Evolutionary conservation across 768 basidiomycete species (phyloP), one percentile per base, ranked within the genome.

Genomic region (Mycena chlorophos): DNA sequence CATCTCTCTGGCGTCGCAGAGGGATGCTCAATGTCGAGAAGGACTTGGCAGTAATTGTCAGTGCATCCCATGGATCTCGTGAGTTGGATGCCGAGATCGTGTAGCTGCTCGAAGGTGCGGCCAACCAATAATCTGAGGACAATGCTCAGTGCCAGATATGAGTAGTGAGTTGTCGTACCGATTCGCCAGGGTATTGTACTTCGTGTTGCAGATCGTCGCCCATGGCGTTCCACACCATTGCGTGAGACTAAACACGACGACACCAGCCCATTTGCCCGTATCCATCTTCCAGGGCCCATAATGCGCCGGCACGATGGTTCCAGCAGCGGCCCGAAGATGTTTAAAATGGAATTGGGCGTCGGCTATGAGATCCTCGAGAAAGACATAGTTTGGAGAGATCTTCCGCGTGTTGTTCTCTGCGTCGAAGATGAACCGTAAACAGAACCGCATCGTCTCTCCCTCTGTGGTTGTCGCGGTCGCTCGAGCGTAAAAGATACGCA

Each of bases 161-260:
- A 20, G 10, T 6, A 8, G 19, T 6, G 10, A 8, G 40, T 6
- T 10, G 40, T 10, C 40, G 14, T 14, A 54, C 52, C 34, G 6
- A 17, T 54, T 54, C n/a, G 52, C 52, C 20, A 37, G 23, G 22
- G 52, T 54, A 25, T 54, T 29, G 4, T 30, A 12, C 16, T 20
- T 37, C 2, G 45, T 47, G 2, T 20, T 10, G 1, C 17, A 34
- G 4, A 54, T 20, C 2, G 30, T 43, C 5, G 17, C 19, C 45
- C 43, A 54, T 14, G 52, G 29, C 1, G 26, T 6, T 1, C 52
- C 52, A 19, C 52, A 54, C 52, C 52, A 54, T 31, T 37, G 43
- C 2, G 52, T 54, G 20, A 54, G 31, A 25, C 43, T 46, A 17
- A 31, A 29, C 5, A 34, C 5, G 14, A 27, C 55, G 39, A 34